Base-by-base conservation (phyloP, 2,329 filamentous ascomycete species). In the Ophiognomonia clavigignenti-juglandacearum region DNA sequence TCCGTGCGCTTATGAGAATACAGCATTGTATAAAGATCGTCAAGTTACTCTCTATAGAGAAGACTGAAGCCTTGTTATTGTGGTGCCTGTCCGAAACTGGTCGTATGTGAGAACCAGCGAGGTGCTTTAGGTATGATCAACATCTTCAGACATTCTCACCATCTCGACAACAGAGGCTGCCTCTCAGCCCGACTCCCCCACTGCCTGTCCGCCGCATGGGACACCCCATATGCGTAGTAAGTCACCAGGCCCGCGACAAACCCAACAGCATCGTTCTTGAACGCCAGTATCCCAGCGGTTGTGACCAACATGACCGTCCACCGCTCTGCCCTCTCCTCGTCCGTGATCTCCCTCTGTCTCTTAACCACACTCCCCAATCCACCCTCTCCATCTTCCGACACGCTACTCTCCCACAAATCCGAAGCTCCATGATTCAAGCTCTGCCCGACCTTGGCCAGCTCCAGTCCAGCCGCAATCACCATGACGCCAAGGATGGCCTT, bases 271-370 rank as follows among this genome's bases (percentile, higher is more conserved):
- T 95, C 91, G 60, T 96, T 97, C 63, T 82, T 86, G 59, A 95
- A 96, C 0, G 88, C 89, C 41, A 97, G 66, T 45, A 95, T 76
- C 3, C 85, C 78, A 0, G 87, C 90, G 8, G 88, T 82, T 0
- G 92, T 97, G 52, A 91, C 84, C 49, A 96, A 74, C 90, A 96
- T 95, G 0, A 96, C 84, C 19, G 82, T 87, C 86, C 88, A 96
- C 48, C 90, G 75, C 62, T 88, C 81, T 47, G 77, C 77, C 38
- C 82, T 77, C 65, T 93, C 87, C 43, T 79, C 71, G 14, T 89
- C 83, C 1, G 75, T 79, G 2, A 86, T 63, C 7, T 73, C 68
- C 18, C 76, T 71, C 23, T 76, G 70, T 20, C 60, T 66, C 55
- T 75, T 74, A 3, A 61, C 56, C 47, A 64, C 58, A 23, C 55